Evolutionary conservation across 2,329 filamentous ascomycete species (phyloP).

Genomic region (Penicillium concentricum): DNA sequence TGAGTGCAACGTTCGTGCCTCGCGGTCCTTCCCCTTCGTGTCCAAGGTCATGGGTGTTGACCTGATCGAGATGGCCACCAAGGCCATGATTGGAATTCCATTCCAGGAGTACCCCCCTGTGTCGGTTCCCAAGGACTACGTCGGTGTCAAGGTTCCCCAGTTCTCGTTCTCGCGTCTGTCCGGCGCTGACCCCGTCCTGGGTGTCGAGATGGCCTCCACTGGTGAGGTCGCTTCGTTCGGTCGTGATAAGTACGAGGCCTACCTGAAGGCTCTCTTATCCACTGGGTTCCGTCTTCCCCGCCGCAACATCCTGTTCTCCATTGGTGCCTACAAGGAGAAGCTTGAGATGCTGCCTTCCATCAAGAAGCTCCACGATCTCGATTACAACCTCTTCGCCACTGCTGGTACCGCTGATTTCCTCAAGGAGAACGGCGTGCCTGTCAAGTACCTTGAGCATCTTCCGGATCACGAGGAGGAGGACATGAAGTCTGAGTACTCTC

Average conservation of each 20-base stretch:
- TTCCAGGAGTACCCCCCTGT: constrained; percentile 78
- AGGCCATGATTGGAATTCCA: constrained; percentile 85
- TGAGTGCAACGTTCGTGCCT: constrained; percentile 96
- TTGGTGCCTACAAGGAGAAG: constrained; percentile 98
- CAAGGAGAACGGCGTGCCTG: constrained; percentile 84
- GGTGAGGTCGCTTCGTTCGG: constrained; percentile 98
- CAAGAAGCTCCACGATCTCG: constrained; percentile 81
- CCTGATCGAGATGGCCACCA: constrained; percentile 97
- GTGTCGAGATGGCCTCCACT: constrained; percentile 98
- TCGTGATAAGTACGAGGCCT: constrained; percentile 93
- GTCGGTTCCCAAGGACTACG: constrained; percentile 74
- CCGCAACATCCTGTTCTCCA: constrained; percentile 91
- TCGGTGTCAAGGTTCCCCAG: constrained; percentile 96
- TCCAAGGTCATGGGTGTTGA: constrained; percentile 98
- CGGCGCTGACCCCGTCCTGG: constrained; percentile 91
- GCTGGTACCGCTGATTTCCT: constrained; percentile 96
- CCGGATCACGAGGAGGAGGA: constrained; percentile 69
- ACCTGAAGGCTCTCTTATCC: constrained; percentile 91
- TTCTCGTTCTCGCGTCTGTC: constrained; percentile 98
- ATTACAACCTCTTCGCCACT: constrained; percentile 94
- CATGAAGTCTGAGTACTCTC: constrained; percentile 92
- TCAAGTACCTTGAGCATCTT: constrained; percentile 90
- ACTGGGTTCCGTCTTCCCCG: constrained; percentile 96
- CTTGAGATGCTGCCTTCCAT: constrained; percentile 94
- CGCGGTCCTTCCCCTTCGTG: constrained; percentile 94